Conservation (phyloP, 2,329 filamentous ascomycete species). For the Fonsecaea erecta region DNA sequence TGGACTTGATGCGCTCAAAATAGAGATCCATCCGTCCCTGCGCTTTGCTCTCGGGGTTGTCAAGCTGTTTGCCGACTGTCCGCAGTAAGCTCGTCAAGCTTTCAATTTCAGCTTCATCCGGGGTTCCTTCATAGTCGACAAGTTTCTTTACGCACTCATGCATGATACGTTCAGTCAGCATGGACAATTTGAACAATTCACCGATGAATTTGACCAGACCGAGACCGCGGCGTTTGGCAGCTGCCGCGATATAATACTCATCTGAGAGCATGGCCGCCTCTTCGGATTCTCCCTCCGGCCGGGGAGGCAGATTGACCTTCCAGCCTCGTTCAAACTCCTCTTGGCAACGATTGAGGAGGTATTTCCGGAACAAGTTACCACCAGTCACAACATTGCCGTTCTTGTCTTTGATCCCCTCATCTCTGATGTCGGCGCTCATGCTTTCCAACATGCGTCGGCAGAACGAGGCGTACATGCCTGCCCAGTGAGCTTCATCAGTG, state of each 20-base stretch:
- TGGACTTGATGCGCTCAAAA: slow-evolving; percentile 83
- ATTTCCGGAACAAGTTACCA: slow-evolving; percentile 95
- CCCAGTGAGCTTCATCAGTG: slow-evolving; percentile 97
- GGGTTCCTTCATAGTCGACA: slow-evolving; percentile 89
- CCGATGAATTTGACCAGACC: slow-evolving; percentile 99
- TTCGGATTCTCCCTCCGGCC: slow-evolving; percentile 71
- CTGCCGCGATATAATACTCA: slow-evolving; percentile 92
- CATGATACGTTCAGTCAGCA: slow-evolving; percentile 99
- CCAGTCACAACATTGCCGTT: slow-evolving; percentile 84
- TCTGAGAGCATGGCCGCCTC: slow-evolving; percentile 88
- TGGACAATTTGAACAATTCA: slow-evolving; percentile 97
- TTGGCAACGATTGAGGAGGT: slow-evolving; percentile 96
- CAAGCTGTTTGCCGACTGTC: slow-evolving; percentile 88
- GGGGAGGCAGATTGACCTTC: slow-evolving; percentile 82
- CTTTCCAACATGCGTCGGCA: slow-evolving; percentile 95
- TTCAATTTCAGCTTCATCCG: slow-evolving; percentile 95
- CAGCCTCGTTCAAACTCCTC: slow-evolving; percentile 98
- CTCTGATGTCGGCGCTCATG: slow-evolving; percentile 93
- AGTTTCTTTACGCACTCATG: slow-evolving; percentile 98
- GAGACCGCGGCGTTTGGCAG: slow-evolving; percentile 93
- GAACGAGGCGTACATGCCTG: slow-evolving; percentile 98
- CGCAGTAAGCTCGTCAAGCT: slow-evolving; percentile 89
- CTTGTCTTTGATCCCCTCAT: slow-evolving; percentile 93
- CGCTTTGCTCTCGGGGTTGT: slow-evolving; percentile 74
- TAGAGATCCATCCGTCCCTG: slow-evolving; percentile 88